A percentile compares a stretch with the other conserved stretches of the same genome.
These are phyloP conservation scores for Nicotiana otophora DNA, from an alignment of 257 asterid species.

Conservation along the genomic window DNA sequence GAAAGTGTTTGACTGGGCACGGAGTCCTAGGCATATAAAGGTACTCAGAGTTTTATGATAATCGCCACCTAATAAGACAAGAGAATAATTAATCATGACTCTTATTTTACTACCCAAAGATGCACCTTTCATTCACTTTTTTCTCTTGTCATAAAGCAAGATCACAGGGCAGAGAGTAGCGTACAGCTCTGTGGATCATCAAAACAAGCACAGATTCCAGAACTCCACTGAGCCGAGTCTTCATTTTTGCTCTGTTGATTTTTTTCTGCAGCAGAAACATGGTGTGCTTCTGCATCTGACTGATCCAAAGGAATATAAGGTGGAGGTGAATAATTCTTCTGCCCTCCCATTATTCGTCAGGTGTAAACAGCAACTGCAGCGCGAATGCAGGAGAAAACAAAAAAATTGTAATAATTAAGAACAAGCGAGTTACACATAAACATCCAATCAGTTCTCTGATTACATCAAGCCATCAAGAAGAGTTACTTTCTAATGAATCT, in stretches of 20 bases:
- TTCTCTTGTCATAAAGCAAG: constrained; percentile 56
- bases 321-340: constrained; percentile 63
- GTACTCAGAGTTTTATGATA: not conserved
- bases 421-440: not conserved
- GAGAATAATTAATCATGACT: not conserved
- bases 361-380: not conserved
- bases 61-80: not conserved
- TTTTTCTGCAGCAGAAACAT: constrained; percentile 27
- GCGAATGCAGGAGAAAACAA: not conserved
- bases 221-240: constrained; percentile 68
- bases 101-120: constrained; percentile 25
- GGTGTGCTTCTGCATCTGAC: constrained; percentile 47
- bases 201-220: constrained; percentile 96
- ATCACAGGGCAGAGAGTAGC: constrained; percentile 58
- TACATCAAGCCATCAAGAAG: not conserved
- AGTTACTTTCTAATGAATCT: not conserved
- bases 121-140: constrained; percentile 52
- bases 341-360: constrained; percentile 34
- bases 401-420: not conserved
- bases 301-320: constrained; percentile 67
- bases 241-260: constrained; percentile 21
- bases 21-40: not conserved
- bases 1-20: too few relatives aligned
- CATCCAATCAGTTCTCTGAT: not conserved
- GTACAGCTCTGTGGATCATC: constrained; percentile 95